Evolutionary conservation across 73 alveolate species (phyloP), one percentile per base, ranked within the genome.

Genomic region (Paramecium primaurelia): DNA sequence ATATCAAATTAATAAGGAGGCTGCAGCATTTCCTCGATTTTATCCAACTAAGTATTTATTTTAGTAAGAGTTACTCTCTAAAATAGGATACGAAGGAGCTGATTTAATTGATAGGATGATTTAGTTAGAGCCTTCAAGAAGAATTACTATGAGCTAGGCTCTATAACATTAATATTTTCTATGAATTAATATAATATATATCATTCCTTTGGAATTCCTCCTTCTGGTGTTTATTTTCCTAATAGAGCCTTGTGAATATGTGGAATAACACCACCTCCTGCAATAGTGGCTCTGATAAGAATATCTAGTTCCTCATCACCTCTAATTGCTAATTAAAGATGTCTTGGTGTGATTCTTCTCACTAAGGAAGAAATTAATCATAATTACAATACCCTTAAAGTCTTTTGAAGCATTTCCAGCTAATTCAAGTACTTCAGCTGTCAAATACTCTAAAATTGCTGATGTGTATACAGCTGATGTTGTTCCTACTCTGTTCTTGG

Each of bases 251-350:
- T 98, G 96, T 98, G 99, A 84, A 98, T 98, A 94, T 98, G 99
- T 25, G 99, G 99, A 92, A 98, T 98, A 88, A 98, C 99, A 49
- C 99, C 99, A 94, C 99, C 99, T 59, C 99, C 99, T 64, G 99
- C 99, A 86, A 98, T 98, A 77, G 99, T 98, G 86, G 99, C 99
- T 96, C 97, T 97, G 93, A 98, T 97, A 71, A 98, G 94, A 68
- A 97, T 95, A 92, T 98, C 99, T 5, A 98, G 97, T 93, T 98
- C 99, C 93, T 98, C 99, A 91, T 98, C 99, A 28, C 99, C 99
- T 97, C 99, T 97, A 86, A 98, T 98, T 40, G 99, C 99, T 77
- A 98, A 94, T 93, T 97, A 98, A 42, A 98, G 93, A 94, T 97
- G 99, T 90, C 99, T 93, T 36, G 99, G 99, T 9, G 99, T 97